Evolutionary conservation across 2,329 filamentous ascomycete genomes (phyloP).

Genomic region (Amesomyces nigricolor): DNA sequence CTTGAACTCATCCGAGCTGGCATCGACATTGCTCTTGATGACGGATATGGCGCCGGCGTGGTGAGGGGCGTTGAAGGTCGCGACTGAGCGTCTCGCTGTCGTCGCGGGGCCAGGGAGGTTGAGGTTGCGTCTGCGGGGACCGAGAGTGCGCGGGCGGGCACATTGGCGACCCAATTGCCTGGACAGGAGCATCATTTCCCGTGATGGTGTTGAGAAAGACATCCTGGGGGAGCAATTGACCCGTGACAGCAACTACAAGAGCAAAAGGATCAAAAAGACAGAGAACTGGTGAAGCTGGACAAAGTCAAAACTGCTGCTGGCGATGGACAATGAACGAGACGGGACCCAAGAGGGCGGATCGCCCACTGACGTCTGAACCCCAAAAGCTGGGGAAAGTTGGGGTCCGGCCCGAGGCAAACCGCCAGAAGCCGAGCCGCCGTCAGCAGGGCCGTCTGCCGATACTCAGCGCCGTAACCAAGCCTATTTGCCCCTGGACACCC

Average conservation of each 20-base stretch:
- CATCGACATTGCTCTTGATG: conserved; percentile 70
- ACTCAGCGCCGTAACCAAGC: conserved; percentile 9
- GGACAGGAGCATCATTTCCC: conserved; percentile 41
- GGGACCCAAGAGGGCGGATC: conserved; percentile 4
- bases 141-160: conserved; percentile 4
- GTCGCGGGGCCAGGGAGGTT: conserved; percentile 33
- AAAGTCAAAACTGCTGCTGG: conserved; percentile 1
- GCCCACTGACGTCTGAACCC: conserved; percentile 1
- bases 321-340: not conserved
- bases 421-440: conserved; percentile 25
- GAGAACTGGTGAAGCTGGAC: conserved; percentile 4
- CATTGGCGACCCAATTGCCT: conserved; percentile 37
- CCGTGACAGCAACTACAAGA: conserved; percentile 12
- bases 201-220: conserved; percentile 43
- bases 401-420: conserved; percentile 40
- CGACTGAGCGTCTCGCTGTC: conserved; percentile 42
- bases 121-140: conserved; percentile 27
- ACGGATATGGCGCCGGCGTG: conserved; percentile 80
- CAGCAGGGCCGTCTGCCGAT: not conserved
- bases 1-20: conserved; percentile 68
- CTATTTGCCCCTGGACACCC: conserved; percentile 3
- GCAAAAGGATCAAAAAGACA: not conserved
- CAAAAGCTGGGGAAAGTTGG: conserved; percentile 6
- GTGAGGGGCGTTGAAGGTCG: conserved; percentile 73
- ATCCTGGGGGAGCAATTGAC: conserved; percentile 32